A percentile compares a stretch with the other conserved stretches of the same genome.
Conservation (phyloP, 176 grass and related monocot species). For the Urochloa ruziziensis region DNA sequence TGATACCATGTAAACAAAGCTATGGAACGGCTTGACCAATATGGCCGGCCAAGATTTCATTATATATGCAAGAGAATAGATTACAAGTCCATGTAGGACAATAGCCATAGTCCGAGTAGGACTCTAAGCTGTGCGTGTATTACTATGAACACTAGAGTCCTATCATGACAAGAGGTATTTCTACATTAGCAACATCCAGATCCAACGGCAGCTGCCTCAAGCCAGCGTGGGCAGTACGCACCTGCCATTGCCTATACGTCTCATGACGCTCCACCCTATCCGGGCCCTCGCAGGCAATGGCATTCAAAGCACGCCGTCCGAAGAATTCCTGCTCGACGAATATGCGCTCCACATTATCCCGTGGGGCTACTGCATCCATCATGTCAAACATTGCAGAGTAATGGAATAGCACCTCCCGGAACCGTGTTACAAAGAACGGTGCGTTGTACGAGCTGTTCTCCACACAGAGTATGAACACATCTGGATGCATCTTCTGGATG, state of each 20-base stretch:
- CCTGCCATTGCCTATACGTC: slow-evolving; percentile 42
- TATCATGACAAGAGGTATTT: too few relatives aligned
- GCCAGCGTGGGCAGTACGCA: neutral
- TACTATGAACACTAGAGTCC: too few relatives aligned
- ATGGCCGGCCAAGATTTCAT: too few relatives aligned
- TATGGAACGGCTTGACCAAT: too few relatives aligned
- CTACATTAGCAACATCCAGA: neutral
- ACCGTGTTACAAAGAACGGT: slow-evolving; percentile 35
- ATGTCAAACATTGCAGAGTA: slow-evolving; percentile 31
- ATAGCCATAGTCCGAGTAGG: too few relatives aligned
- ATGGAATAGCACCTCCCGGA: slow-evolving; percentile 33
- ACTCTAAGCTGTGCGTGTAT: too few relatives aligned
- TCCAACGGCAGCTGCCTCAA: slow-evolving; percentile 26
- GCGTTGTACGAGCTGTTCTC: slow-evolving; percentile 25
- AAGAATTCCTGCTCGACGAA: slow-evolving; percentile 30
- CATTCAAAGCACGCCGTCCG: slow-evolving; percentile 16
- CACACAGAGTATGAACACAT: slow-evolving; percentile 20
- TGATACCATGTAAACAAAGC: too few relatives aligned
- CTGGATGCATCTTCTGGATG: slow-evolving; percentile 32
- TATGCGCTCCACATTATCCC: neutral
- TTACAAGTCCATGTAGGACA: too few relatives aligned
- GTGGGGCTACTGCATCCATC: slow-evolving; percentile 36
- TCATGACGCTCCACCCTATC: slow-evolving; percentile 37
- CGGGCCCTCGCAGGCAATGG: slow-evolving; percentile 38
- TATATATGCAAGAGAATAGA: too few relatives aligned